Percentiles rank a stretch among this genome's conserved stretches.
These are phyloP conservation scores for Aphanomyces invadans DNA, from an alignment of 352 stramenopile species.

Conservation along the genomic window DNA sequence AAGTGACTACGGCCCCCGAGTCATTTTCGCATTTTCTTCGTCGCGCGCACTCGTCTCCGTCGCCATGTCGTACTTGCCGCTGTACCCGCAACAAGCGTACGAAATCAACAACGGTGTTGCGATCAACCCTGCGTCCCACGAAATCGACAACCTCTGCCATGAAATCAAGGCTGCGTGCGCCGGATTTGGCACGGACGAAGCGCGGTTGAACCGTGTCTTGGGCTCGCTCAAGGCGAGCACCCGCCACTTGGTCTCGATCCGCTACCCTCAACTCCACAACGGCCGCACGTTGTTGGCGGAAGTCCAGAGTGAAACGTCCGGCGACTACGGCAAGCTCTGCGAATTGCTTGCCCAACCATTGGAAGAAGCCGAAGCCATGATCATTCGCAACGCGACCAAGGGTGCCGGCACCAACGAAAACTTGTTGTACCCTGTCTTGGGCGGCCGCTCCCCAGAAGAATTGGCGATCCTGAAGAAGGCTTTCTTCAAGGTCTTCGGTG, in stretches of 20 bases:
- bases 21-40: background rate
- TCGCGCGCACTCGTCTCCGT: background rate
- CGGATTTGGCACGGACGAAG: constrained; percentile 56
- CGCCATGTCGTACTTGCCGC: background rate
- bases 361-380: constrained; percentile 53
- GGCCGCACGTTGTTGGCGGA: constrained; percentile 37
- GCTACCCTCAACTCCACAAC: constrained; percentile 58
- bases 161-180: constrained; percentile 59
- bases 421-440: constrained; percentile 55
- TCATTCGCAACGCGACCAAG: constrained; percentile 59
- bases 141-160: constrained; percentile 45
- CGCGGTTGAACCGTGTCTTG: constrained; percentile 37
- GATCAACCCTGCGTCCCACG: constrained; percentile 34
- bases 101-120: constrained; percentile 43
- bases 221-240: constrained; percentile 49
- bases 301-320: constrained; percentile 55
- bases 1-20: too few relatives aligned
- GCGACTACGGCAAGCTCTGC: constrained; percentile 57
- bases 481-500: constrained; percentile 51
- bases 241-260: constrained; percentile 53
- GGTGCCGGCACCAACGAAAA: constrained; percentile 60
- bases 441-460: constrained; percentile 49
- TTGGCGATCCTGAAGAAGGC: constrained; percentile 76
- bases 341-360: constrained; percentile 45
- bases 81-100: constrained; percentile 64